Evolutionary conservation across 495 filamentous ascomycete genomes (phyloP).

Genomic region (Talaromyces trachyspermus): DNA sequence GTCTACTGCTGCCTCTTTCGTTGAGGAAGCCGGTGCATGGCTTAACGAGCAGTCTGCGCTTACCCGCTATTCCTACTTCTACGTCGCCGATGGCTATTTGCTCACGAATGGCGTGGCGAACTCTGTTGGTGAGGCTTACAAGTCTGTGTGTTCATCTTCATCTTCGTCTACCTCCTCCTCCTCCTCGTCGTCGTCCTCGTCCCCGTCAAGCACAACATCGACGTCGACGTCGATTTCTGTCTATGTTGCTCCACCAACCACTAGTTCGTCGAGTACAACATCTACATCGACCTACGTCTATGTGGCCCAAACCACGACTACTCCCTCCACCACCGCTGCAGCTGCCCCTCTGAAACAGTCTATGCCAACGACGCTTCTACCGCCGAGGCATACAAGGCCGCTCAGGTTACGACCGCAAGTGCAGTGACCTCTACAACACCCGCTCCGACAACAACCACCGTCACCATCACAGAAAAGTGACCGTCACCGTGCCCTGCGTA

Average conservation of each 20-base stretch:
- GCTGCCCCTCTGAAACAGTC: no score
- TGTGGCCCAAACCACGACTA: not conserved
- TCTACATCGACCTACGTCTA: not conserved
- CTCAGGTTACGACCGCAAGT: not conserved
- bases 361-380: not conserved
- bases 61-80: conserved; percentile 75
- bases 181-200: not conserved
- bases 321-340: not conserved
- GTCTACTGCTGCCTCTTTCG: conserved; percentile 45
- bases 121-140: conserved; percentile 8
- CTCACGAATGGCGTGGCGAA: conserved; percentile 5
- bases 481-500: not conserved
- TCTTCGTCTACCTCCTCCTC: not conserved
- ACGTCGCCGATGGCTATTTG: conserved; percentile 31
- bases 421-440: not conserved
- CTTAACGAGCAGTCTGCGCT: conserved; percentile 59
- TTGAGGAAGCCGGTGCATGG: conserved; percentile 48
- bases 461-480: not conserved
- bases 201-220: not conserved
- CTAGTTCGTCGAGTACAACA: not conserved
- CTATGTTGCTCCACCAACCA: not conserved
- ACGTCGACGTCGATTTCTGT: not conserved
- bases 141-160: not conserved
- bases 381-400: not conserved
- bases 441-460: not conserved